Evolutionary conservation across 75 land plant genomes (phyloP), one percentile per base, ranked within the genome.

Genomic region (Cryptomeria japonica): DNA sequence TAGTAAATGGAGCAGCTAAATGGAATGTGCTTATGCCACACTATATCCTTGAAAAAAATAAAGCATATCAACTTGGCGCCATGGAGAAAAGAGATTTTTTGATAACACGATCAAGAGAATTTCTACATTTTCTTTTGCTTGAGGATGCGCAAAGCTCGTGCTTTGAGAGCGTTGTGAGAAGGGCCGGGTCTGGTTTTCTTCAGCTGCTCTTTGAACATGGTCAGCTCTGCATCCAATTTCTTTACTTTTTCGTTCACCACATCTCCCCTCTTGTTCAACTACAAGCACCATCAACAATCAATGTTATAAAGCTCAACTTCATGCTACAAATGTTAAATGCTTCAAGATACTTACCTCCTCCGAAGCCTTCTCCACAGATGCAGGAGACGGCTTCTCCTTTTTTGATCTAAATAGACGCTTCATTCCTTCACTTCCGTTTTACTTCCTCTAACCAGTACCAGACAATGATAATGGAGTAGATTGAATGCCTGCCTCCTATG

Each of bases 61-160:
- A 58, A 19, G 61, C 61, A 58, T 19, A 18, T 58, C 4, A 58
- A 58, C 61, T 58, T 18, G 22, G 22, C 3, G 61, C 61, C 18
- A 16, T 58, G 4, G 61, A 58, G 22, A 19, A 18, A 58, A 58
- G 25, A 16, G 22, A 58, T 58, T 18, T 58, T 58, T 58, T 18
- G 61, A 58, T 4, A 18, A 58, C 4, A 16, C 22, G 4, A 58
- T 19, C 4, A 58, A 72, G 11, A 28, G 2, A 2, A 88, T 0
- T 14, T 87, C 5, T 86, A 89, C 89, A 89, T 89, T 86, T 86
- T 89, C 22, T 89, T 89, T 58, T 89, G 89, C 49, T 86, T 89
- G 75, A 89, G 87, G 14, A 89, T 16, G n/a, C 88, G 53, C 80
- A 89, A 22, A 5, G 89, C 89, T 10, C 89, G 89, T 28, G 87